Conservation (phyloP, 768 basidiomycete species). For the Tricholoma furcatifolium region DNA sequence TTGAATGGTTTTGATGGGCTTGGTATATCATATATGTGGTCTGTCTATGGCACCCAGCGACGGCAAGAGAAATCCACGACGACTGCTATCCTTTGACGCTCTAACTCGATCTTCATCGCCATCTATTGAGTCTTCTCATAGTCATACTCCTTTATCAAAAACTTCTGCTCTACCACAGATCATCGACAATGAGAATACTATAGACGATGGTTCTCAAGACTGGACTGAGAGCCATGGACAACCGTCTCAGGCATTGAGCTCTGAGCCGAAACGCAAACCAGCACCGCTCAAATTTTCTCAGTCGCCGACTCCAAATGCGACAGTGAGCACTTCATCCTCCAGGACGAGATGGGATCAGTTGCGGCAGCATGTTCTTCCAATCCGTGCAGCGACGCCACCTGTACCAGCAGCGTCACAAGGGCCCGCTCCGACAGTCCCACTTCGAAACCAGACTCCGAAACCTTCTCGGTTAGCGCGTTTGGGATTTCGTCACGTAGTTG, state of each 20-base stretch:
- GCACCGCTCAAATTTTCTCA: slow-evolving; percentile 12
- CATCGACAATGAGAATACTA: slow-evolving; percentile 7
- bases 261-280: slow-evolving; percentile 13
- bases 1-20: background rate
- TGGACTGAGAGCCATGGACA: slow-evolving; percentile 11
- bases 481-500: slow-evolving; percentile 65
- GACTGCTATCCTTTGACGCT: slow-evolving; percentile 27
- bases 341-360: slow-evolving; percentile 50
- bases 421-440: slow-evolving; percentile 15
- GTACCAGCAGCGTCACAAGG: slow-evolving; percentile 21
- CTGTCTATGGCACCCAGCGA: slow-evolving; percentile 14
- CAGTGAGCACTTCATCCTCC: slow-evolving; percentile 40
- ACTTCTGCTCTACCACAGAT: slow-evolving; percentile 5
- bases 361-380: slow-evolving; percentile 51
- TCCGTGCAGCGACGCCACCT: slow-evolving; percentile 25
- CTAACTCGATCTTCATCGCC: slow-evolving; percentile 8
- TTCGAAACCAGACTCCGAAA: slow-evolving; percentile 41
- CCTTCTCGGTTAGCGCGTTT: slow-evolving; percentile 49
- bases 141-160: slow-evolving; percentile 4
- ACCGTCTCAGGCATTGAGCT: slow-evolving; percentile 3
- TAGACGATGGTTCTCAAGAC: background rate
- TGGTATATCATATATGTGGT: background rate
- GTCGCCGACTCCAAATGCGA: slow-evolving; percentile 45
- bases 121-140: slow-evolving; percentile 3
- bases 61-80: slow-evolving; percentile 17